These are phyloP conservation scores for Pichia manshurica DNA, from an alignment of 805 yeast genomes.

Conservation along the genomic window DNA sequence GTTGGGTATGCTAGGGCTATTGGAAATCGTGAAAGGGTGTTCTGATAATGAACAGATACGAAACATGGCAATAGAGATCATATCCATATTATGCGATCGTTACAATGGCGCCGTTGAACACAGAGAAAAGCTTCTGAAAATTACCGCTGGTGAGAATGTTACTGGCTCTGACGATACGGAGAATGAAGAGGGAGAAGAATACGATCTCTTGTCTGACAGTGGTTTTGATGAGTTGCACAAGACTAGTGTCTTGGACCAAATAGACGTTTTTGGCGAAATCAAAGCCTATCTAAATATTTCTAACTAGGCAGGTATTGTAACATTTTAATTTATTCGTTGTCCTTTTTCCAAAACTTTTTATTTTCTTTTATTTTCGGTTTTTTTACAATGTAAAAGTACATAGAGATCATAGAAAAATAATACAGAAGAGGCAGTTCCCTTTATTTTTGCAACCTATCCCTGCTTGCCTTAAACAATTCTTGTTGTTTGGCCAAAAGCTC, in stretches of 20 bases:
- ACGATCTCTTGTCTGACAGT: conserved; percentile 1
- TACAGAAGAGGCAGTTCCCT: neutral
- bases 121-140: conserved; percentile 38
- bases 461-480: conserved; percentile 63
- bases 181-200: conserved; percentile 7
- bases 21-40: conserved; percentile 36
- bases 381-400: neutral
- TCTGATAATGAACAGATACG: neutral
- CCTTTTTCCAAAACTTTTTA: no score
- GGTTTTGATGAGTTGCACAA: conserved; percentile 30
- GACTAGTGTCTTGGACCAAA: conserved; percentile 27
- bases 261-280: conserved; percentile 32
- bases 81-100: conserved; percentile 3
- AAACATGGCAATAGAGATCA: conserved; percentile 14
- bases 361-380: neutral
- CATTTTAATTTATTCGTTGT: no score
- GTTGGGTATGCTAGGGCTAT: conserved; percentile 43
- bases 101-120: conserved; percentile 42
- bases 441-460: conserved; percentile 31
- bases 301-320: no score
- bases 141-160: conserved; percentile 22
- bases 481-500: conserved; percentile 90
- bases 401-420: neutral
- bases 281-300: conserved; percentile 17
- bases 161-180: conserved; percentile 20